Conservation (phyloP, 1,139 yeast genomes). For the Suhomyces maxii region DNA sequence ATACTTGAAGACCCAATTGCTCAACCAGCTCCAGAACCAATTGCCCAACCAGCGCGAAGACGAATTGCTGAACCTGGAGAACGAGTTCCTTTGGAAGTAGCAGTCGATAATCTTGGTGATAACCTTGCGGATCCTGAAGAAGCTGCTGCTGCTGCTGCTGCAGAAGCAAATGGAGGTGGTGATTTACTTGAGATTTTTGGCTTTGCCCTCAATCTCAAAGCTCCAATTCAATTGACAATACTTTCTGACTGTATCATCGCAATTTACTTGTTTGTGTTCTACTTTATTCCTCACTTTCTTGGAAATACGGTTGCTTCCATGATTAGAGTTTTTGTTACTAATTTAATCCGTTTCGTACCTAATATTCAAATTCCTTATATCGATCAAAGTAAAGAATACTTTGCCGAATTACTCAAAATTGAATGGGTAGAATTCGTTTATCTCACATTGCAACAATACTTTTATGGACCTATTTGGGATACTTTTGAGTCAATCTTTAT, state of each 20-base stretch:
- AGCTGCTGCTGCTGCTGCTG: conserved; percentile 9
- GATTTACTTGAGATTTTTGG: conserved; percentile 39
- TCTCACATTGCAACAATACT: conserved; percentile 5
- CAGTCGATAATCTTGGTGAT: conserved; percentile 1
- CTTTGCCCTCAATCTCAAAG: conserved; percentile 31
- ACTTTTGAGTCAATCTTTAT: conserved; percentile 21
- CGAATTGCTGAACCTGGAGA: too few species aligned
- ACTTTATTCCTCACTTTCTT: conserved; percentile 50
- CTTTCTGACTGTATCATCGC: conserved; percentile 45
- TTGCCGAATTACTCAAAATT: not conserved
- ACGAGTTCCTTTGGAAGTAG: not conserved
- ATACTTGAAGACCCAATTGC: too few species aligned
- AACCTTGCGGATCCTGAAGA: conserved; percentile 1
- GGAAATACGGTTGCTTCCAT: conserved; percentile 19
- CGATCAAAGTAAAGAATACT: not conserved
- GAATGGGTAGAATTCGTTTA: conserved; percentile 2
- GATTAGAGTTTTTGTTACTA: not conserved
- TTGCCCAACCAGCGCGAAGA: not conserved
- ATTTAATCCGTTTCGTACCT: not conserved
- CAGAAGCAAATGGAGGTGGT: conserved; percentile 16
- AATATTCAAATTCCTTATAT: not conserved
- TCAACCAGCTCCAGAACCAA: not conserved
- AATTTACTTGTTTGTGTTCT: conserved; percentile 46
- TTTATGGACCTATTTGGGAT: conserved; percentile 8
- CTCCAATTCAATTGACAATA: conserved; percentile 39